Conservation (phyloP, 352 stramenopile genomes). For the Globisporangium echinulatum region DNA sequence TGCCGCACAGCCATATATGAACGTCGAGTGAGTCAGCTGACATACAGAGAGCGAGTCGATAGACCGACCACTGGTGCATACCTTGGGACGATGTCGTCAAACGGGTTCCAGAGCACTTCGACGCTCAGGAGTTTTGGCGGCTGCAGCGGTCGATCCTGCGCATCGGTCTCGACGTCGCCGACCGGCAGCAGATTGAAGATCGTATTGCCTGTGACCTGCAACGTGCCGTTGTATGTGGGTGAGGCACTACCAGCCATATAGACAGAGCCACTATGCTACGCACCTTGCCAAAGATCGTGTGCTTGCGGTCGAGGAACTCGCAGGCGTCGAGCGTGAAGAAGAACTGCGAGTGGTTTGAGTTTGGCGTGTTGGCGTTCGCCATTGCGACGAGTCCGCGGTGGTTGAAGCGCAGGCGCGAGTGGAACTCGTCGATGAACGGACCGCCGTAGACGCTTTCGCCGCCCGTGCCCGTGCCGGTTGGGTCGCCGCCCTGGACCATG, state of each 20-base stretch:
- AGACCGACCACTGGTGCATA: slow-evolving; percentile 2
- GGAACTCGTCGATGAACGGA: slow-evolving; percentile 90
- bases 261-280: not conserved
- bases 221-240: not conserved
- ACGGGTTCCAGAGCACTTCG: slow-evolving; percentile 94
- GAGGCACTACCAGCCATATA: slow-evolving; percentile 12
- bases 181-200: slow-evolving; percentile 97
- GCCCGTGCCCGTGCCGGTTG: slow-evolving; percentile 78
- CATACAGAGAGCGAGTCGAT: not conserved
- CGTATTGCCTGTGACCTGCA: slow-evolving; percentile 90
- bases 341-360: slow-evolving; percentile 93
- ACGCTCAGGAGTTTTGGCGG: slow-evolving; percentile 71
- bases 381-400: slow-evolving; percentile 95
- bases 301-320: slow-evolving; percentile 93
- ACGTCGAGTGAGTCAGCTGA: not conserved
- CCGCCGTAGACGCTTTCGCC: slow-evolving; percentile 73
- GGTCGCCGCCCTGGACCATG: slow-evolving; percentile 94
- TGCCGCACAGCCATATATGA: too few relatives aligned
- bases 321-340: slow-evolving; percentile 96
- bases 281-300: slow-evolving; percentile 91
- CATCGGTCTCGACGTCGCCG: slow-evolving; percentile 82
- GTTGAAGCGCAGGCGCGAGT: slow-evolving; percentile 94
- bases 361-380: slow-evolving; percentile 84
- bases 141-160: slow-evolving; percentile 71
- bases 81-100: slow-evolving; percentile 91